Percentiles rank a stretch among this genome's conserved stretches.
Conservation (phyloP, 2,329 filamentous ascomycete genomes). For the Beauveria bassiana region DNA sequence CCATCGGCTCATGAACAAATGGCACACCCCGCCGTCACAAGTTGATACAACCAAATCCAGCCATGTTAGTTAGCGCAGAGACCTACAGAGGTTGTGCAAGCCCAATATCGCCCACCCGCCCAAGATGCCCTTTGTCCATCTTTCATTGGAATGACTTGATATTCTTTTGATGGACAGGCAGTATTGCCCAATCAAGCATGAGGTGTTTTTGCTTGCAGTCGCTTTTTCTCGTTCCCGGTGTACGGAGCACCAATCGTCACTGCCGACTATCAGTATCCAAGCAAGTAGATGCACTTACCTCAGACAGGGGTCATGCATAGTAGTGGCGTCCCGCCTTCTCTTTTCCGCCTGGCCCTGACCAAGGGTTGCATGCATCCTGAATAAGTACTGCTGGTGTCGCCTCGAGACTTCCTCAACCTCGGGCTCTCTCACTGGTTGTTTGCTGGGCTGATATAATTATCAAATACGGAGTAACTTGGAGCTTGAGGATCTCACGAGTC, state of each 20-base stretch:
- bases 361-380: background rate
- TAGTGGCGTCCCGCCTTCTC: background rate
- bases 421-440: background rate
- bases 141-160: background rate
- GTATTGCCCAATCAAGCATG: background rate
- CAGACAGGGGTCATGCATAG: background rate
- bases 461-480: too few species aligned
- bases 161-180: background rate
- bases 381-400: background rate
- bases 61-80: too few species aligned
- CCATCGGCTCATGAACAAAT: too few species aligned
- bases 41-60: background rate
- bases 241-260: background rate
- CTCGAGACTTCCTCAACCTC: background rate
- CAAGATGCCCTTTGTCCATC: background rate
- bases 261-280: too few species aligned
- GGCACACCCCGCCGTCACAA: too few species aligned
- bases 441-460: background rate
- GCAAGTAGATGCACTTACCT: background rate
- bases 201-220: background rate
- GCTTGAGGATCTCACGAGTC: too few species aligned
- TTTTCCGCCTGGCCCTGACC: background rate
- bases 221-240: background rate
- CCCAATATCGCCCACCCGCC: too few species aligned
- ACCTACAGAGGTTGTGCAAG: too few species aligned